Evolutionary conservation across 108 stramenopile genomes (phyloP).

Genomic region (Cylindrotheca fusiformis): DNA sequence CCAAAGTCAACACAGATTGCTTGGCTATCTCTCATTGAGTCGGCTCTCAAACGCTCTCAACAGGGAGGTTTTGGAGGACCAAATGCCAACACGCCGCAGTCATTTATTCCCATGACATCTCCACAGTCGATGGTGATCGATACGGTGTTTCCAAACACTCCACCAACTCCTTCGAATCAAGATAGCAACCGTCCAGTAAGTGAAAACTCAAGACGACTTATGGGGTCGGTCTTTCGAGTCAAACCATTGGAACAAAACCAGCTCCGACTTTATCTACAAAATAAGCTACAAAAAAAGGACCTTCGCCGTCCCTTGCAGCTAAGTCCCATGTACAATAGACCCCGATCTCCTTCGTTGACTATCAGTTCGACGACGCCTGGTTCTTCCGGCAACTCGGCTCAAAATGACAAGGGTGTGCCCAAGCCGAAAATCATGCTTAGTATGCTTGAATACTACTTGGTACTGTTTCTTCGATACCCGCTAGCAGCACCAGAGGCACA

Average conservation of each 20-base stretch:
- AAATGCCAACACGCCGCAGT: background rate
- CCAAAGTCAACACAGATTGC: conserved; percentile 40
- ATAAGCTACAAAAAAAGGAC: conserved; percentile 17
- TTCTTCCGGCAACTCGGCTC: conserved; percentile 5
- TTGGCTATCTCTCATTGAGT: conserved; percentile 36
- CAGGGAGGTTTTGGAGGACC: background rate
- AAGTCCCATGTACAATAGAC: conserved; percentile 28
- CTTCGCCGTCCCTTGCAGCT: conserved; percentile 29
- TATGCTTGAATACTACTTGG: conserved; percentile 69
- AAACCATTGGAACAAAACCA: conserved; percentile 32
- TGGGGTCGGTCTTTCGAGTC: conserved; percentile 36
- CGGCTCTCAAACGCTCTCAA: conserved; percentile 3
- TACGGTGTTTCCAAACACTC: background rate
- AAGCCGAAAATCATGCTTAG: conserved; percentile 38
- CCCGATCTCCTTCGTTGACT: conserved; percentile 9
- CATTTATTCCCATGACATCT: background rate
- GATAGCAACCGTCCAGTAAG: conserved; percentile 1
- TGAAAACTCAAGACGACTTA: conserved; percentile 32
- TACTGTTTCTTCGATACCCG: conserved; percentile 68
- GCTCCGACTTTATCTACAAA: conserved; percentile 22
- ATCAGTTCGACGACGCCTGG: background rate
- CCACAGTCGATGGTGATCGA: background rate
- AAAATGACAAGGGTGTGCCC: conserved; percentile 20
- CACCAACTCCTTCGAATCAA: background rate
- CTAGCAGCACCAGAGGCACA: conserved; percentile 39